Evolutionary conservation across 805 yeast species (phyloP).

Genomic region (Starmerella khaoyaiensis): DNA sequence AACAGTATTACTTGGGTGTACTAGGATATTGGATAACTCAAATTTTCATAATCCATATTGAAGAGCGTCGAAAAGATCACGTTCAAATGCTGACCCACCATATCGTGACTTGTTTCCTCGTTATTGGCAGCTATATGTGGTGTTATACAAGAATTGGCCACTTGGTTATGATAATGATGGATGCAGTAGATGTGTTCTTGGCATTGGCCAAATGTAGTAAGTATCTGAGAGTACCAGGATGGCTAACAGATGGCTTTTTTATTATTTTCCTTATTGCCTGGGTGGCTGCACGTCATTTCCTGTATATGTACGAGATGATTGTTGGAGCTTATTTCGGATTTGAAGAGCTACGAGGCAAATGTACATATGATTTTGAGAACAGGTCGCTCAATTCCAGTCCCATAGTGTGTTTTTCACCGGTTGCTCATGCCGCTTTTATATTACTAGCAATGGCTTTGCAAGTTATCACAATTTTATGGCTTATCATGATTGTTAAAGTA

Average conservation of each 20-base stretch:
- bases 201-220: constrained; percentile 64
- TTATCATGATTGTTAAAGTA: constrained; percentile 57
- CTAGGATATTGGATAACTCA: constrained; percentile 76
- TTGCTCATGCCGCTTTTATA: constrained; percentile 34
- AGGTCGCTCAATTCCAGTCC: constrained; percentile 6
- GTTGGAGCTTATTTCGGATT: constrained; percentile 42
- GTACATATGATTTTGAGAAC: constrained; percentile 22
- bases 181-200: constrained; percentile 61
- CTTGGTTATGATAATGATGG: constrained; percentile 67
- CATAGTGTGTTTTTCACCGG: constrained; percentile 27
- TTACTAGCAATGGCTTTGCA: constrained; percentile 53
- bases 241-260: constrained; percentile 56
- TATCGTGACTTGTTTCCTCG: constrained; percentile 57
- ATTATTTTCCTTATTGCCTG: constrained; percentile 52
- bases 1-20: constrained; percentile 58
- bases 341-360: constrained; percentile 26
- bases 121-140: constrained; percentile 58
- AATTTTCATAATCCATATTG: constrained; percentile 61
- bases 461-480: constrained; percentile 54
- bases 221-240: constrained; percentile 46
- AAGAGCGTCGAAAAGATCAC: constrained; percentile 69
- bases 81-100: constrained; percentile 82
- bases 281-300: constrained; percentile 60
- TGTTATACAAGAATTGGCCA: constrained; percentile 70
- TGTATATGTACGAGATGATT: constrained; percentile 53